Conservation (phyloP, 2,329 filamentous ascomycete genomes). For the Sarocladium brachiariae region DNA sequence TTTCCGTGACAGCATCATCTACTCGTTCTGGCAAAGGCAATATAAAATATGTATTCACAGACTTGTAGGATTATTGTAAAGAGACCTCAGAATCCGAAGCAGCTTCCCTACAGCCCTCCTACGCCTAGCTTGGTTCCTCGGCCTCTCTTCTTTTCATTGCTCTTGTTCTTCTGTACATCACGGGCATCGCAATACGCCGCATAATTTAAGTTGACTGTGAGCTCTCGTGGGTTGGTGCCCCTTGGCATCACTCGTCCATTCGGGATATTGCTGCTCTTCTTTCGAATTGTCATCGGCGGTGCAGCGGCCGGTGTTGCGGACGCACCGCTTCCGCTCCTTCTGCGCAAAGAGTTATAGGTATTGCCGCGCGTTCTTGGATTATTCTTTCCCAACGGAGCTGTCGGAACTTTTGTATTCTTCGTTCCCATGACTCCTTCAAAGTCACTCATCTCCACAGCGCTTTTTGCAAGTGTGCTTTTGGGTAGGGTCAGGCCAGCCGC, state of each 20-base stretch:
- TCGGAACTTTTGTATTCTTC: background rate
- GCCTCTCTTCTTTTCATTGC: background rate
- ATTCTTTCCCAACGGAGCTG: background rate
- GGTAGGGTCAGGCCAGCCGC: background rate
- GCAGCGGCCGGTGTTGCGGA: background rate
- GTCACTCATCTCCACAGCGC: constrained; percentile 3
- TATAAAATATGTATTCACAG: too few relatives aligned
- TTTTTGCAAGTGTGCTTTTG: constrained; percentile 1
- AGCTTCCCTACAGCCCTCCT: constrained; percentile 2
- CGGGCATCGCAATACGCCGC: background rate
- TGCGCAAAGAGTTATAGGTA: background rate
- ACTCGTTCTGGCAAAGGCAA: too few relatives aligned
- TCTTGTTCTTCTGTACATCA: background rate
- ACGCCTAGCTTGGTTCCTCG: background rate
- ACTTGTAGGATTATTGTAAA: too few relatives aligned
- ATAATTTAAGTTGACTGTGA: background rate
- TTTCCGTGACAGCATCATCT: too few relatives aligned
- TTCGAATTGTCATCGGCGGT: background rate
- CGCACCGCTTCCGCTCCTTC: background rate
- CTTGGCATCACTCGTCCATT: background rate
- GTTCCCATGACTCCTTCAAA: background rate
- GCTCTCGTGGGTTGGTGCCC: background rate
- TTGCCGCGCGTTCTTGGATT: background rate
- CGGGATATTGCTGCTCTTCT: constrained; percentile 1
- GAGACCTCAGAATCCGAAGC: background rate